Base-by-base conservation (phyloP, 179 eudicot genomes). In the Amaranthus tricolor region DNA sequence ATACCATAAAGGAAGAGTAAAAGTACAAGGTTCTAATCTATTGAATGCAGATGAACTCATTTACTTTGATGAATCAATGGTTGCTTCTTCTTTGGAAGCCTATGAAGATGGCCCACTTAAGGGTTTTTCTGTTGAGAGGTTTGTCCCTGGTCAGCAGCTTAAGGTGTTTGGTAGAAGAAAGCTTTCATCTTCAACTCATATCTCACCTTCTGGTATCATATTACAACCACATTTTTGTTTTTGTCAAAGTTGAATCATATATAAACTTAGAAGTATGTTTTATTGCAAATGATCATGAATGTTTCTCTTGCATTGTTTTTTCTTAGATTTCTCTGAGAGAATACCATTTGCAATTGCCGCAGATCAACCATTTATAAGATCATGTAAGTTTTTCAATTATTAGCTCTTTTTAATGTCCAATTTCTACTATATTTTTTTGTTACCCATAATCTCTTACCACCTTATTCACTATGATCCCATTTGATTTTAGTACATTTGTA, bases 151-250 rank as follows among this genome's bases (percentile, higher is more conserved):
- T 3, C 93, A 88, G 47, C 97, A 88, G 40, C 75, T 92, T 74
- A 92, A 92, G 81, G 93, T 92, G n/a, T 89, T 92, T 68, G 97
- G 97, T 69, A 75, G 97, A 79, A 86, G 85, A 73, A 92, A 84
- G 59, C 57, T 20, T 21, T 77, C 75, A 0, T 3, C 24, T 13
- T 7, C 17, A 3, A 4, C 95, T 62, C 77, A 81, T 7, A 10
- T 14, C 14, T 70, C 16, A 9, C 5, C 19, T 10, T 19, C 20
- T 52, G 59, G 50, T 52, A 40, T 5, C 6, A 12, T 19, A 31
- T 24, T 24, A 40, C 66, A 7, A 13, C 19, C 61, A 17, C 14
- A 17, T n/a, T 63, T 6, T 61, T 0, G 0, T 61, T 61, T 10
- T 61, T 7, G 11, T 7, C 67, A 14, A 62, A 6, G n/a, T 5